These are phyloP conservation scores for Ogataea ganodermae DNA, from an alignment of 805 yeast genomes.

Conservation along the genomic window DNA sequence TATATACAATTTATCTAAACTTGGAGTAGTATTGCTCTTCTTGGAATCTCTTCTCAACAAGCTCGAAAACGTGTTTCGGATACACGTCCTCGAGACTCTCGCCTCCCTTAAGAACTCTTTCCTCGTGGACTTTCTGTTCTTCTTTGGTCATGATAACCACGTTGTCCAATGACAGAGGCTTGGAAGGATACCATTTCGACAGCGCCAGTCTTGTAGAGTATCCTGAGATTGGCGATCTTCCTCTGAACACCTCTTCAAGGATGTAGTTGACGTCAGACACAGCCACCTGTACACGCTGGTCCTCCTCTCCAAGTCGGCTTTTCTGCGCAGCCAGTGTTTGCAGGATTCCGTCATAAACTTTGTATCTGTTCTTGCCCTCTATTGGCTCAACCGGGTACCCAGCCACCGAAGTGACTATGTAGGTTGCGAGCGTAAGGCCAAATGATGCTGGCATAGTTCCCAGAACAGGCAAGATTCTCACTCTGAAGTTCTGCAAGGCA, in stretches of 20 bases:
- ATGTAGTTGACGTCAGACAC: constrained; percentile 76
- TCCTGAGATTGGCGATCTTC: constrained; percentile 86
- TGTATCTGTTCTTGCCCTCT: constrained; percentile 85
- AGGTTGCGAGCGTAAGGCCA: constrained; percentile 87
- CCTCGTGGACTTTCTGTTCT: constrained; percentile 82
- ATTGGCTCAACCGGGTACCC: constrained; percentile 91
- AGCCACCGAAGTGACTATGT: constrained; percentile 73
- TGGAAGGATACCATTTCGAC: constrained; percentile 78
- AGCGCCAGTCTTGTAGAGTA: constrained; percentile 77
- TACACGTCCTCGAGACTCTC: constrained; percentile 66
- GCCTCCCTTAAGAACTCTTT: constrained; percentile 68
- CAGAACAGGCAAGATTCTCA: constrained; percentile 89
- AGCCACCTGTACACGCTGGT: constrained; percentile 75
- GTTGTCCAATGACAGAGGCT: constrained; percentile 70
- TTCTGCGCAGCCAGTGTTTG: constrained; percentile 88
- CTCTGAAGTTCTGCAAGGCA: constrained; percentile 87
- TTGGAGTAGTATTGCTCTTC: constrained; percentile 76
- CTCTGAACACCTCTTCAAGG: constrained; percentile 89
- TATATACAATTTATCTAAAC: constrained; percentile 40
- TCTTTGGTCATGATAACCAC: constrained; percentile 86
- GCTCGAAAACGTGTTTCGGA: constrained; percentile 53
- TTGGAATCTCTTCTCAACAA: constrained; percentile 62
- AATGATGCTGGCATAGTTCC: constrained; percentile 98
- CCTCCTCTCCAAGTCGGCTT: constrained; percentile 69
- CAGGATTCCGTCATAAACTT: constrained; percentile 79